Percentiles rank a stretch among this genome's conserved stretches.
phyloP scores from a whole-genome alignment of 768 basidiomycete genomes.

The Neoboletus subvelutipes region DNA sequence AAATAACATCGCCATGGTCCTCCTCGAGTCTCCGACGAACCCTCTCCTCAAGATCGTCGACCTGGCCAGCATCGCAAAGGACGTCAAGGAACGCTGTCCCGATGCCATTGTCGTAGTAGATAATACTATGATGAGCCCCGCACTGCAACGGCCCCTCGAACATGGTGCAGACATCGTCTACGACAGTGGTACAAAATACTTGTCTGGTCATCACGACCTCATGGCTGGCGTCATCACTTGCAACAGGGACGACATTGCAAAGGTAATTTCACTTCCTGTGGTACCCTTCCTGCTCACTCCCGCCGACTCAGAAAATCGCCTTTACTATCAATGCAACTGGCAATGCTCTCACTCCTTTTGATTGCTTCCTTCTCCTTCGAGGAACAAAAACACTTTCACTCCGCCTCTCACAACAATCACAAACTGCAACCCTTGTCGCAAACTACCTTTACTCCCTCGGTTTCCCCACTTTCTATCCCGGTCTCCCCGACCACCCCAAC shows the following conservation, averaged over 20 bases:
- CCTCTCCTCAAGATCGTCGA: constrained; percentile 95
- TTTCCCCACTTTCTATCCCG: constrained; percentile 92
- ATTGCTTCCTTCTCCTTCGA: constrained; percentile 92
- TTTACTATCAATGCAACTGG: constrained; percentile 93
- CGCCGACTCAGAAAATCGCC: constrained; percentile 65
- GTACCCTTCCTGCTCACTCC: neutral
- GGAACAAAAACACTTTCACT: constrained; percentile 96
- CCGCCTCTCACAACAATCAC: constrained; percentile 93
- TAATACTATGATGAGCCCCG: constrained; percentile 99
- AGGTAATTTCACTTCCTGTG: constrained; percentile 43
- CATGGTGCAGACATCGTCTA: constrained; percentile 97
- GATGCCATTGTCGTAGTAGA: constrained; percentile 88
- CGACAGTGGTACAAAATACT: constrained; percentile 96
- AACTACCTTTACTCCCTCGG: constrained; percentile 81
- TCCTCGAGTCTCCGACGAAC: constrained; percentile 97
- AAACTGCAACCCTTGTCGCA: constrained; percentile 79
- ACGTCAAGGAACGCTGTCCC: constrained; percentile 80
- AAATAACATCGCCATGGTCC: constrained; percentile 87
- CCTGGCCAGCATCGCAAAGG: constrained; percentile 74
- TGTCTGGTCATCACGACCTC: constrained; percentile 97
- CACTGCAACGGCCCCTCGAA: constrained; percentile 91
- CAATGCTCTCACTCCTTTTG: constrained; percentile 92
- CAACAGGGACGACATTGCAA: constrained; percentile 86
- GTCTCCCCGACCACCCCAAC: constrained; percentile 77
- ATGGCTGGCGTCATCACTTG: constrained; percentile 97